Conservation (phyloP, 1,284 basidiomycete species). For the Heterobasidion annosum region DNA sequence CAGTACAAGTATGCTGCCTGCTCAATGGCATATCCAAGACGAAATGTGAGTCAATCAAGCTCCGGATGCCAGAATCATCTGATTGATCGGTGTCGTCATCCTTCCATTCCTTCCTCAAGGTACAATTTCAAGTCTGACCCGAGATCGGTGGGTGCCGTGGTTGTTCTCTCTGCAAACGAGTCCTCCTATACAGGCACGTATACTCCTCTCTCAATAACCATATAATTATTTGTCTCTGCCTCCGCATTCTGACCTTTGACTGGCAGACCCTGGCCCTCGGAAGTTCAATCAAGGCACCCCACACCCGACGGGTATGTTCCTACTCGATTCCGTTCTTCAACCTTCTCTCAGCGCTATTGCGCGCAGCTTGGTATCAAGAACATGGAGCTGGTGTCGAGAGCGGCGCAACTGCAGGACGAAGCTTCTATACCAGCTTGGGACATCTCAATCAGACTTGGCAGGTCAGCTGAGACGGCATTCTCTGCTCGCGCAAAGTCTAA, state of each 20-base stretch:
- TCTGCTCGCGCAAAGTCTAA: neutral
- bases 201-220: neutral
- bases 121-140: constrained; percentile 80
- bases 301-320: constrained; percentile 46
- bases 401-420: constrained; percentile 50
- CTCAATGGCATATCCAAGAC: constrained; percentile 52
- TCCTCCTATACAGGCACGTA: constrained; percentile 47
- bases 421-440: constrained; percentile 76
- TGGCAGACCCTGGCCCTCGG: constrained; percentile 37
- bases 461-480: constrained; percentile 22
- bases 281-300: constrained; percentile 52
- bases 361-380: constrained; percentile 72
- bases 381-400: constrained; percentile 46
- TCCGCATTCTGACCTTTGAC: neutral
- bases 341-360: neutral
- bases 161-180: constrained; percentile 63
- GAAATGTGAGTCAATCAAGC: constrained; percentile 34
- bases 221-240: constrained; percentile 10
- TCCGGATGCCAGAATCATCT: neutral
- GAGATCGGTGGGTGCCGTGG: constrained; percentile 50
- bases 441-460: constrained; percentile 67
- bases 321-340: neutral
- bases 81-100: neutral
- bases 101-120: constrained; percentile 21
- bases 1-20: constrained; percentile 54